Evolutionary conservation across 495 filamentous ascomycete genomes (phyloP).

Genomic region (Acidiella bohemica): DNA sequence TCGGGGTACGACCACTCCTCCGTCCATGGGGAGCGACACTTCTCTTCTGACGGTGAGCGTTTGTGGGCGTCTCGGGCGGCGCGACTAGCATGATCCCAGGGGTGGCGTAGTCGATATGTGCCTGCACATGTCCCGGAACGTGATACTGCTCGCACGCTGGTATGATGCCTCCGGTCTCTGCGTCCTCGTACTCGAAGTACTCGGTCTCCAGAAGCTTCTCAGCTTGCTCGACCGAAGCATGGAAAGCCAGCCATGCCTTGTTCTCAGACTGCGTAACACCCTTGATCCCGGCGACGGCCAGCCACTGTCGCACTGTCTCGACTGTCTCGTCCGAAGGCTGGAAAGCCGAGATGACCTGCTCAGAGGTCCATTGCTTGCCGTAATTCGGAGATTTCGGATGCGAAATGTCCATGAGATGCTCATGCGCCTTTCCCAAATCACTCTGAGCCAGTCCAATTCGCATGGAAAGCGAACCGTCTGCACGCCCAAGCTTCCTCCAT

Average conservation of each 20-base stretch:
- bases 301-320: constrained; percentile 6
- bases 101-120: constrained; percentile 18
- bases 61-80: not conserved
- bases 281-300: constrained; percentile 3
- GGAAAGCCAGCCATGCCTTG: constrained; percentile 14
- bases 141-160: constrained; percentile 17
- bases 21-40: not conserved
- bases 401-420: constrained; percentile 15
- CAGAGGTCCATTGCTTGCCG: constrained; percentile 17
- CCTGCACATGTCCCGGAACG: constrained; percentile 9
- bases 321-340: constrained; percentile 4
- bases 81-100: constrained; percentile 15
- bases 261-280: constrained; percentile 10
- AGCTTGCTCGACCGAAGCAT: constrained; percentile 7
- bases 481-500: constrained; percentile 3
- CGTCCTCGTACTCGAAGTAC: constrained; percentile 13
- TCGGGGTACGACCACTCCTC: not conserved
- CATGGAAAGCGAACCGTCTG: not conserved
- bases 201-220: constrained; percentile 14
- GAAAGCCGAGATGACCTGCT: constrained; percentile 14
- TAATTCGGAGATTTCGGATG: constrained; percentile 17
- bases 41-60: constrained; percentile 2
- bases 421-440: constrained; percentile 9
- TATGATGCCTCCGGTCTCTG: constrained; percentile 3
- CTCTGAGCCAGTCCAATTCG: constrained; percentile 9